Evolutionary conservation across 331 rosid genomes (phyloP).

Genomic region (Ulmus americana): DNA sequence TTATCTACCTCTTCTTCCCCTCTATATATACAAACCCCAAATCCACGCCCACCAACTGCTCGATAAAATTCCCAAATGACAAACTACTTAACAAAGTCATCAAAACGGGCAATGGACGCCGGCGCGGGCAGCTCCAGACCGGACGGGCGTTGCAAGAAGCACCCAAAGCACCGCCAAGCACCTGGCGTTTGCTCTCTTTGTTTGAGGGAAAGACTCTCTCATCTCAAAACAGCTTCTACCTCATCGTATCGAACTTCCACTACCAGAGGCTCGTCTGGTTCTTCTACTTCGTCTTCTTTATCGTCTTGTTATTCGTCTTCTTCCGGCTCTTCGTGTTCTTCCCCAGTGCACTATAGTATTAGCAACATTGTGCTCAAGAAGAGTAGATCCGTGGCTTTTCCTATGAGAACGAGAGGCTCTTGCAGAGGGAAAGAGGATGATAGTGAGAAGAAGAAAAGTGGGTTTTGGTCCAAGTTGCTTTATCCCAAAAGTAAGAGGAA

Average conservation of each 20-base stretch:
- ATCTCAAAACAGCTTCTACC: slow-evolving; percentile 7
- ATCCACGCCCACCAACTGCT: neutral
- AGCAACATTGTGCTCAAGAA: slow-evolving; percentile 36
- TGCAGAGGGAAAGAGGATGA: neutral
- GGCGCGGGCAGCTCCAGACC: slow-evolving; percentile 22
- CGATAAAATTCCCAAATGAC: neutral
- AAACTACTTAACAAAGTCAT: slow-evolving; percentile 21
- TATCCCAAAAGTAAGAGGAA: slow-evolving; percentile 42
- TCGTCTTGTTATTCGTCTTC: slow-evolving; percentile 61
- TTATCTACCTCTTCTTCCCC: too few species aligned
- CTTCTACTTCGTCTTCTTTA: slow-evolving; percentile 42
- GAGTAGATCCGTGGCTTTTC: slow-evolving; percentile 49
- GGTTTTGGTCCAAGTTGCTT: slow-evolving; percentile 70
- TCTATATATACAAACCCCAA: slow-evolving; percentile 23
- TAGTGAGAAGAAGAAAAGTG: slow-evolving; percentile 27
- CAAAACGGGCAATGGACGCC: slow-evolving; percentile 6
- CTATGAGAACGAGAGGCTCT: slow-evolving; percentile 24
- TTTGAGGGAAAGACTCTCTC: slow-evolving; percentile 45
- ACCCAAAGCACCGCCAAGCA: slow-evolving; percentile 61
- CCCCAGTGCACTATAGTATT: slow-evolving; percentile 41
- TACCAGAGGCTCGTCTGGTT: slow-evolving; percentile 1
- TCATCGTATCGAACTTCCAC: slow-evolving; percentile 8
- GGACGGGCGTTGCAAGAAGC: slow-evolving; percentile 48
- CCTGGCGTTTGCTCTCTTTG: slow-evolving; percentile 76
- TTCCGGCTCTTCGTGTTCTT: slow-evolving; percentile 42